Conservation (phyloP, 2,329 filamentous ascomycete genomes). For the Claviceps purpurea region DNA sequence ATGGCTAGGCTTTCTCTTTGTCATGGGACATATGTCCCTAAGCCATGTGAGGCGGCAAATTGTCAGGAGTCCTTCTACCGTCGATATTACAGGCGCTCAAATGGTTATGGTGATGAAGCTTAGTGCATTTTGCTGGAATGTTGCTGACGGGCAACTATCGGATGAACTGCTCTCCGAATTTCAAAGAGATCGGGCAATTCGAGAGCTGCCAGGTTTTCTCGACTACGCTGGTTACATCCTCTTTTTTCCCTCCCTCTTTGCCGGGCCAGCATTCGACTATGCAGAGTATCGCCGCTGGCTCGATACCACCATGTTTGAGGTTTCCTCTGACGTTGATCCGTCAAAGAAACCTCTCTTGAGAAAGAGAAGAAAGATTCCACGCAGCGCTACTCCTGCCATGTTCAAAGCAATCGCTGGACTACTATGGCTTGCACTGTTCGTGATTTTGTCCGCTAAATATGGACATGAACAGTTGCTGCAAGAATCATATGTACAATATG, state of each 20-base stretch:
- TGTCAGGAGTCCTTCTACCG: conserved; percentile 45
- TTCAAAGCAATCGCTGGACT: conserved; percentile 63
- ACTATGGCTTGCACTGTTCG: conserved; percentile 65
- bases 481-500: conserved; percentile 52
- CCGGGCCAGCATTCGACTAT: conserved; percentile 87
- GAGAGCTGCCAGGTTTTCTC: conserved; percentile 57
- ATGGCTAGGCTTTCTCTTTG: conserved; percentile 85
- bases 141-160: conserved; percentile 77
- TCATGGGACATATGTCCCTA: conserved; percentile 91
- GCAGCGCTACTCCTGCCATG: conserved; percentile 73
- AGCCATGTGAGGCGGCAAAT: conserved; percentile 78
- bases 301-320: conserved; percentile 85
- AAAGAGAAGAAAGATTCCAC: conserved; percentile 83
- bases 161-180: conserved; percentile 70
- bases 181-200: conserved; percentile 71
- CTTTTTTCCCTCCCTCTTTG: conserved; percentile 87
- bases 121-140: conserved; percentile 93
- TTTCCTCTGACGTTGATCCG: conserved; percentile 69
- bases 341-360: conserved; percentile 73
- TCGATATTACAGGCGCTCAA: conserved; percentile 90
- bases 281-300: conserved; percentile 87
- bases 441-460: conserved; percentile 59
- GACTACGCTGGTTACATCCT: conserved; percentile 85
- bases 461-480: conserved; percentile 48
- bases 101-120: conserved; percentile 99